Conservation (phyloP, 2,329 filamentous ascomycete species). For the Neocucurbitaria cava region DNA sequence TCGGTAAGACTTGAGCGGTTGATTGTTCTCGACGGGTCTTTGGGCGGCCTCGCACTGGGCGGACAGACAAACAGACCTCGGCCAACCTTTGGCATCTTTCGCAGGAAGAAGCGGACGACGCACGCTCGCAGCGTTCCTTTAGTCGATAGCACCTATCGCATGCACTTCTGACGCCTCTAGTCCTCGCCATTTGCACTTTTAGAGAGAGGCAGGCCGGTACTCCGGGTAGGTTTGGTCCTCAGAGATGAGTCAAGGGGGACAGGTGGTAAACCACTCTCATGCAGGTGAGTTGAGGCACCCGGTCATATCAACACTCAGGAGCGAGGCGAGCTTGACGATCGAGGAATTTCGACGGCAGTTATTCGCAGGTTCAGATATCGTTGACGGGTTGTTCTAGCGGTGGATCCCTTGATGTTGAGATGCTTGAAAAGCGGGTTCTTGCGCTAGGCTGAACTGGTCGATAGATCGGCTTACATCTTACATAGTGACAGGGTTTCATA, state of each 20-base stretch:
- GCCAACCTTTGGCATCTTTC: background rate
- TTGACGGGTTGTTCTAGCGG: background rate
- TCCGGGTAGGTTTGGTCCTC: background rate
- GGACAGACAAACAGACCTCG: background rate
- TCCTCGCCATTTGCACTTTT: background rate
- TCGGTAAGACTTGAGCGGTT: background rate
- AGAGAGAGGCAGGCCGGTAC: background rate
- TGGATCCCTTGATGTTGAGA: background rate
- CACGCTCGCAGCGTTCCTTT: background rate
- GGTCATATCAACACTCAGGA: background rate
- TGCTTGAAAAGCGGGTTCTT: background rate
- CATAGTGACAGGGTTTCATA: too few species aligned
- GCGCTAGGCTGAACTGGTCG: background rate
- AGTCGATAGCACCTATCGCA: background rate
- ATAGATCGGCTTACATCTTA: background rate
- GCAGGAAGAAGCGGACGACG: background rate
- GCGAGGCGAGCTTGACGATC: background rate
- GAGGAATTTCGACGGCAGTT: background rate
- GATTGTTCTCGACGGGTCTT: background rate
- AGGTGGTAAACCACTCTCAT: too few species aligned
- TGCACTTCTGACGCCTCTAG: background rate
- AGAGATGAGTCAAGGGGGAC: background rate
- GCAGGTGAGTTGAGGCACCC: background rate
- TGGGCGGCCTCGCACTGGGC: background rate
- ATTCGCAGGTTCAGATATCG: background rate